Evolutionary conservation across 352 stramenopile genomes (phyloP), one percentile per base, ranked within the genome.

Genomic region (Phytophthora constricta): DNA sequence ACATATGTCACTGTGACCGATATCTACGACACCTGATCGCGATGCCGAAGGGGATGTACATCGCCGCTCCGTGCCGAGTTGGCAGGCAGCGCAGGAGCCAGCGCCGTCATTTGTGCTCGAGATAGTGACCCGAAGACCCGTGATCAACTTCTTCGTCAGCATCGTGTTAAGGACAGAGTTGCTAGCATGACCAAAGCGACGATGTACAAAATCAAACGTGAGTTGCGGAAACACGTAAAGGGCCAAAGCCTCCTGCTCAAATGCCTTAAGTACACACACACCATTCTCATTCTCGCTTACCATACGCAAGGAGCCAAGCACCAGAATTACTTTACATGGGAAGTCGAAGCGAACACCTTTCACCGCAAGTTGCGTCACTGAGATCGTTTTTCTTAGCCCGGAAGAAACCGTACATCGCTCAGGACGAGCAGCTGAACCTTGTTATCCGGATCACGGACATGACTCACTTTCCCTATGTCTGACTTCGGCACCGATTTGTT

Each of bases 281-380:
- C 28, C 4, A 54, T 54, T 10, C 3, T 54, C 3, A 28, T 19
- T 46, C 39, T 46, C 39, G 39, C 39, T 46, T 8, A 22, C n/a
- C 17, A 46, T 5, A n/a, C n/a, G 13, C 17, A 37, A 1, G 14
- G n/a, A 5, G 11, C 19, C 28, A 11, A 16, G 28, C 47, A 37
- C 19, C 22, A 54, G 26, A 4, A 54, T 37, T 23, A 54, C 47
- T 13, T 31, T 17, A 20, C 47, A n/a, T 20, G 47, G 47, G 25
- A 54, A 54, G 25, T 54, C 47, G 28, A 54, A 54, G 2, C 10
- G 31, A 16, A 27, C 28, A 39, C 47, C 47, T 34, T 54, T 37
- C 23, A 37, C 34, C 19, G 47, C 47, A 20, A 27, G 20, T 34
- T 54, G 47, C 19, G 31, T 37, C 23, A 54, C 47, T 3, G 47